phyloP scores from a whole-genome alignment of 2,329 filamentous ascomycete species.

The Colletotrichum sp. region DNA sequence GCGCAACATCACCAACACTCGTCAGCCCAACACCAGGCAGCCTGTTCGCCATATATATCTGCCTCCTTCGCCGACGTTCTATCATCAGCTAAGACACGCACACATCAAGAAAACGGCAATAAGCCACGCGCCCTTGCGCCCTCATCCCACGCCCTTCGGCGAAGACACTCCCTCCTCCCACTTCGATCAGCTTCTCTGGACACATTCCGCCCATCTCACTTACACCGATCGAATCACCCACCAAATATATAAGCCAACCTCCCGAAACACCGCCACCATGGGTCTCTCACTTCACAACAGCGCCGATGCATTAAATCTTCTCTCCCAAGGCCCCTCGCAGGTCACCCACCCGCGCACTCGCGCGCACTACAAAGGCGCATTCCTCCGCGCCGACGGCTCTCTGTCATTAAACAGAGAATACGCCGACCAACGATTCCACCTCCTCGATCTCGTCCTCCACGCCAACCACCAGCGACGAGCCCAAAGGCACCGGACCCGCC shows the following conservation, averaged over 20 bases:
- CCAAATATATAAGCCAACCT: neutral
- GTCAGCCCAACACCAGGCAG: neutral
- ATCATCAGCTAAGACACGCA: neutral
- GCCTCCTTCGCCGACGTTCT: neutral
- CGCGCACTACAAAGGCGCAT: constrained; percentile 2
- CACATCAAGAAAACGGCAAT: neutral
- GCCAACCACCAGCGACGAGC: neutral
- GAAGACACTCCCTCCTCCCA: neutral
- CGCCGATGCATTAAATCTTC: neutral
- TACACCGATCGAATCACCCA: neutral
- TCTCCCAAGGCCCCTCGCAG: neutral
- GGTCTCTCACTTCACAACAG: constrained; percentile 3
- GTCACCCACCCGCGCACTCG: neutral
- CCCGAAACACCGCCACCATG: neutral
- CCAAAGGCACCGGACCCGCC: neutral
- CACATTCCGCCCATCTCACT: neutral
- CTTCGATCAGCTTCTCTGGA: neutral
- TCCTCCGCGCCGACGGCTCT: neutral
- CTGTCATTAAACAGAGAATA: neutral
- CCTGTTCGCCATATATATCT: neutral
- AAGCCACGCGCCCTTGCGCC: neutral
- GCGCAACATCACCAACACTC: neutral
- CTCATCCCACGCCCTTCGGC: neutral
- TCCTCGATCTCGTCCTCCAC: constrained; percentile 7
- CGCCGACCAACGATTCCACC: constrained; percentile 1